These are phyloP conservation scores for Sporisorium reilianum DNA, from an alignment of 1,284 basidiomycete species.

Conservation along the genomic window DNA sequence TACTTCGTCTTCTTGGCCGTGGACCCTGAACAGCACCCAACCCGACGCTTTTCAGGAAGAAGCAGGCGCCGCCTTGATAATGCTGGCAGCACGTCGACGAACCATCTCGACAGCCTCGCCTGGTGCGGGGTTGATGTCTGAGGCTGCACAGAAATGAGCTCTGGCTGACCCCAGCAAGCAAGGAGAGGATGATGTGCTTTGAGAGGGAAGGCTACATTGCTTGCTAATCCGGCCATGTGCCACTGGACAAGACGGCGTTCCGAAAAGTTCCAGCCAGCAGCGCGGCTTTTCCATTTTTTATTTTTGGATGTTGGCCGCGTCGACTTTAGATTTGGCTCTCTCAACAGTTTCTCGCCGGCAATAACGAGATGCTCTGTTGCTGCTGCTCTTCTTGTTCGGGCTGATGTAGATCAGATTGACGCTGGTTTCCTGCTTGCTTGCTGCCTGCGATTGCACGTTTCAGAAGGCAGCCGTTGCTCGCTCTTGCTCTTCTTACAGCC, in stretches of 20 bases:
- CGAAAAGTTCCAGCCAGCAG: constrained; percentile 5
- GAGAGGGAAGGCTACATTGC: constrained; percentile 11
- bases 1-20: background rate
- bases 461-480: too few relatives aligned
- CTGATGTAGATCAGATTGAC: background rate
- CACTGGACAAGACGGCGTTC: constrained; percentile 17
- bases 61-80: too few relatives aligned
- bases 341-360: too few relatives aligned
- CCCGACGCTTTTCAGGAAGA: background rate
- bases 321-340: constrained; percentile 3
- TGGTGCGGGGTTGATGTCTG: too few relatives aligned
- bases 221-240: constrained; percentile 35
- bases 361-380: too few relatives aligned
- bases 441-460: too few relatives aligned
- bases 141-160: too few relatives aligned
- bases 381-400: too few relatives aligned
- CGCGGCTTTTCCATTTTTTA: constrained; percentile 6
- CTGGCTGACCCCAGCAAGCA: constrained; percentile 24
- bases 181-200: constrained; percentile 26
- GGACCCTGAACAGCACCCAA: background rate
- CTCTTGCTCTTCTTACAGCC: background rate
- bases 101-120: too few relatives aligned
- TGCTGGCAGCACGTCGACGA: too few relatives aligned
- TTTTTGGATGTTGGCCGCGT: background rate
- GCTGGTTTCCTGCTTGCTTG: too few relatives aligned